Percentiles rank a stretch among this genome's conserved stretches.
These are phyloP conservation scores for Bocquillonia castaneifolia DNA, from an alignment of 441 rosid species.

Conservation along the genomic window DNA sequence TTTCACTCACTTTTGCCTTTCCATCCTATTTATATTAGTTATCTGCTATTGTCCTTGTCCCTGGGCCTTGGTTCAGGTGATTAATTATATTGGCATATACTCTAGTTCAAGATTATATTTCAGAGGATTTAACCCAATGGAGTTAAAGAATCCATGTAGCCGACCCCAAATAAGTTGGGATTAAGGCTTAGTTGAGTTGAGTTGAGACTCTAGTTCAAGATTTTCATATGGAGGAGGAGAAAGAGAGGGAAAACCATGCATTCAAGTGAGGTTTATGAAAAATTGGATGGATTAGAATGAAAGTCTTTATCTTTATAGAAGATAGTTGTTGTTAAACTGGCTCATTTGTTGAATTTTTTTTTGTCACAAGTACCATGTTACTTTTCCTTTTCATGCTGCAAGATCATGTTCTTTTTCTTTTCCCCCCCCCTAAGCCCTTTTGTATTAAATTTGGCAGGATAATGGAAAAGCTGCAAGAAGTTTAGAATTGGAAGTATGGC, in stretches of 20 bases:
- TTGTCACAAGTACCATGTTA: neutral
- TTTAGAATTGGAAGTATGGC: conserved; percentile 84
- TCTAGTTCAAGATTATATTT: neutral
- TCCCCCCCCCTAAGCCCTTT: neutral
- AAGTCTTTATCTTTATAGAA: neutral
- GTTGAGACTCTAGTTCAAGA: neutral
- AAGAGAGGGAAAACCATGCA: neutral
- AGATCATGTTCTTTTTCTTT: neutral
- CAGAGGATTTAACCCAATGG: no score
- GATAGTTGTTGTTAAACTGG: neutral
- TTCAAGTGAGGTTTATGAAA: neutral
- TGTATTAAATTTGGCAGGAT: conserved; percentile 32
- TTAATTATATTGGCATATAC: neutral
- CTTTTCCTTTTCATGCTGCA: neutral
- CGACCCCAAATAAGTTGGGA: no score
- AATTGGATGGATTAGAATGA: neutral
- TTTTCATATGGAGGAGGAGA: neutral
- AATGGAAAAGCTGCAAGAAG: conserved; percentile 34
- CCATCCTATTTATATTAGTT: neutral
- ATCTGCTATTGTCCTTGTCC: neutral
- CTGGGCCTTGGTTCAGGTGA: neutral
- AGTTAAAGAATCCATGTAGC: no score
- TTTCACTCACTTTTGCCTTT: neutral
- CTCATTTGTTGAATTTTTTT: neutral
- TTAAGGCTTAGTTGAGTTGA: no score